Evolutionary conservation across 2,329 filamentous ascomycete species (phyloP).

Genomic region (Domatiomyces catenatus): DNA sequence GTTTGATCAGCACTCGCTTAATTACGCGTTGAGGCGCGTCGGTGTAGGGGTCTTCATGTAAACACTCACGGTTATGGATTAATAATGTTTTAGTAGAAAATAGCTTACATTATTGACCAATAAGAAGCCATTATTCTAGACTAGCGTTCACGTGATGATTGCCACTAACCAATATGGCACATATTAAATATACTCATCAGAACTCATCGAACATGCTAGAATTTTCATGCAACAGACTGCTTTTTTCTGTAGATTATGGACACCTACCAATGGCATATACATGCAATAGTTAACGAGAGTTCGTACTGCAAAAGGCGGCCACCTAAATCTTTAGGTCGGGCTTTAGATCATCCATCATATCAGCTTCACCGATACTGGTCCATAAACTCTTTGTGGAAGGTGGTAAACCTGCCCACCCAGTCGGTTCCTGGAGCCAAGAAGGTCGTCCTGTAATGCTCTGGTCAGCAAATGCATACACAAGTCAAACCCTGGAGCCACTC

Average conservation of each 20-base stretch:
- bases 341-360: background rate
- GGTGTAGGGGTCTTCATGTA: no score
- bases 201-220: no score
- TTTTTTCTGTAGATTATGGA: background rate
- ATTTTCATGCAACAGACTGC: background rate
- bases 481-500: background rate
- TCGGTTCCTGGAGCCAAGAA: constrained; percentile 93
- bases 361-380: constrained; percentile 45
- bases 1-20: no score
- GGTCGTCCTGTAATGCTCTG: constrained; percentile 48
- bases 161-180: no score
- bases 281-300: background rate
- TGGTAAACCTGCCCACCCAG: constrained; percentile 73
- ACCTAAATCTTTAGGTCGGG: background rate
- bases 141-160: no score
- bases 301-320: background rate
- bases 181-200: no score
- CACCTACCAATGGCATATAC: background rate
- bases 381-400: constrained; percentile 89
- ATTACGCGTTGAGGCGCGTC: no score
- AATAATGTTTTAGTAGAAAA: no score
- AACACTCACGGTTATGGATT: no score
- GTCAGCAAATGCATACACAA: background rate
- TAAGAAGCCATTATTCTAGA: no score
- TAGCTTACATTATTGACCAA: no score